Evolutionary conservation across 352 stramenopile genomes (phyloP), one percentile per base, ranked within the genome.

Genomic region (Globisporangium acanthophoron): DNA sequence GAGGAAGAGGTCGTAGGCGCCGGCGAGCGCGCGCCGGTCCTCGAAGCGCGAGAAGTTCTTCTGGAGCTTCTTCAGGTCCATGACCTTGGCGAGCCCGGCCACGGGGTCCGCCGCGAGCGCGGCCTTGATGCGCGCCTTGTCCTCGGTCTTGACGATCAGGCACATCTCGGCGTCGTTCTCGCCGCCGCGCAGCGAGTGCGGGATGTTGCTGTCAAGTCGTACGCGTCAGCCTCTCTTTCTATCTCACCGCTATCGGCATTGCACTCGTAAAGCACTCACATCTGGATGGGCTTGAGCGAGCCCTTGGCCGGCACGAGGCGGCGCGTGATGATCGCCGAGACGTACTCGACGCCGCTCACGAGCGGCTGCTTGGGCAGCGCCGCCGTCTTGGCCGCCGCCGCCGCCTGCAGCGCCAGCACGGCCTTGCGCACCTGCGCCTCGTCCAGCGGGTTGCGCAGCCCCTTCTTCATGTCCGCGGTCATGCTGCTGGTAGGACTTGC

Each of bases 91-190:
- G 12, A 93, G 61, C 2, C 78, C 76, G 0, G 64, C 47, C 12
- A 91, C 80, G 0, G 80, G 80, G 58, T 88, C 71, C 27, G 75
- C 64, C 6, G 60, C 70, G 41, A 95, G 60, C 40, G 73, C 73
- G 46, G 82, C 74, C 61, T 91, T 93, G 65, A 93, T 89, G 53
- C 81, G 76, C 55, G 86, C 74, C 74, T 93, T 93, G 74, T 95
- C 85, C 13, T 78, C 67, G 62, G 90, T 80, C 64, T 93, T 93
- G 41, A 93, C 83, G 56, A 93, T 82, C 40, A 93, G 61, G 53
- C 83, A 93, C 60, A 88, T 79, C 58, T 93, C 80, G 44, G 66
- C 70, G 47, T 75, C 66, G 46, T 69, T 68, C 47, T 82, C 76
- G 43, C 73, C 77, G 45, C 74, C 67, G 27, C 58, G 70, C 24